Conservation (phyloP, 2,329 filamentous ascomycete genomes). For the Trichophaea hybrida region DNA sequence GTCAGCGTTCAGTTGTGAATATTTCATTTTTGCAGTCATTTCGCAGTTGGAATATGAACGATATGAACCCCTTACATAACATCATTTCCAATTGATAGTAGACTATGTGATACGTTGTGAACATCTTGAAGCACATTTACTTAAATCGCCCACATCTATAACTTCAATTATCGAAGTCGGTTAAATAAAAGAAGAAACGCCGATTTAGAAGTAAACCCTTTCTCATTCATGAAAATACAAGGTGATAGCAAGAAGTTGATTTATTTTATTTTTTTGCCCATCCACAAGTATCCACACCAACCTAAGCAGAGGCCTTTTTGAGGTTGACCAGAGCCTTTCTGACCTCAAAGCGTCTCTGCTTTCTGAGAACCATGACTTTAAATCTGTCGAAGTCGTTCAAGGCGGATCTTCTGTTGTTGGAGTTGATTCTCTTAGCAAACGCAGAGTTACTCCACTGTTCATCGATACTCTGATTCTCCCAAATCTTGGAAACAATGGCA, state of each 20-base stretch:
- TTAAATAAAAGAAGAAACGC: neutral
- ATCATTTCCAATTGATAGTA: too few species aligned
- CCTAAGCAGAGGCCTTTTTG: constrained; percentile 58
- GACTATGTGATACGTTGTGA: too few species aligned
- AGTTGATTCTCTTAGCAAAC: constrained; percentile 87
- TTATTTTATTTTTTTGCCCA: constrained; percentile 30
- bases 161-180: too few species aligned
- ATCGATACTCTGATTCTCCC: constrained; percentile 86
- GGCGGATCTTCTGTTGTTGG: constrained; percentile 71
- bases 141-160: neutral
- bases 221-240: constrained; percentile 4
- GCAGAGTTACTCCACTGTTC: constrained; percentile 80
- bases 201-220: neutral
- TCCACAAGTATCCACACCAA: constrained; percentile 35
- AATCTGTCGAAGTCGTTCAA: constrained; percentile 99
- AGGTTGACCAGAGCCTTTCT: constrained; percentile 92
- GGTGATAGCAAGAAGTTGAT: neutral
- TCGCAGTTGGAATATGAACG: too few species aligned
- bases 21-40: too few species aligned
- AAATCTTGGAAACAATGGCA: constrained; percentile 68
- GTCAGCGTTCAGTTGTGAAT: constrained; percentile 3
- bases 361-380: constrained; percentile 99
- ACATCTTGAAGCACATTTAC: too few species aligned
- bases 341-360: constrained; percentile 84
- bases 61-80: too few species aligned